phyloP scores from a whole-genome alignment of 2,329 filamentous ascomycete genomes.

The Catunica adiposa region DNA sequence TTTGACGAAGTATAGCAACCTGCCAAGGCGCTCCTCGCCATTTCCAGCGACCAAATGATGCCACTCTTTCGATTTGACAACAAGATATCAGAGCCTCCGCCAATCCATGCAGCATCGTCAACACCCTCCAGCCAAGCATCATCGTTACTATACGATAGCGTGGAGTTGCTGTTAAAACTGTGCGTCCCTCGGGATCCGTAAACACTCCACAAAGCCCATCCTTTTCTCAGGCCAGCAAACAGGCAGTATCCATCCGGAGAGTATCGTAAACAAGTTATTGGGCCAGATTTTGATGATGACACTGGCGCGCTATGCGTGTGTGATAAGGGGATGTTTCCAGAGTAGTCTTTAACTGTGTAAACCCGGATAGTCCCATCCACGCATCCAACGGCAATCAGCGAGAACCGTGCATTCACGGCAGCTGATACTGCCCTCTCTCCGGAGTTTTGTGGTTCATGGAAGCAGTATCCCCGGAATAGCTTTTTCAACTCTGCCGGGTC shows the following conservation, averaged over 20 bases:
- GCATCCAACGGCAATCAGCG: slow-evolving; percentile 76
- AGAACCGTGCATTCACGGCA: slow-evolving; percentile 88
- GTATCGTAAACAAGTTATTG: slow-evolving; percentile 60
- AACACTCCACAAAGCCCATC: slow-evolving; percentile 95
- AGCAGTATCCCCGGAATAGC: slow-evolving; percentile 80
- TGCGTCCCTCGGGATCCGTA: slow-evolving; percentile 80
- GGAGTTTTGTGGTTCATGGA: slow-evolving; percentile 53
- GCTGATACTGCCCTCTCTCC: slow-evolving; percentile 51
- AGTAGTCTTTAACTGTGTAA: slow-evolving; percentile 88
- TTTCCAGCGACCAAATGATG: slow-evolving; percentile 73
- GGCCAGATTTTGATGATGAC: slow-evolving; percentile 50
- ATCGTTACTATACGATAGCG: slow-evolving; percentile 46
- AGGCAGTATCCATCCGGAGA: slow-evolving; percentile 93
- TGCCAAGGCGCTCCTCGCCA: slow-evolving; percentile 83
- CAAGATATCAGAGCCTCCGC: slow-evolving; percentile 72
- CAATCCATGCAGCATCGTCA: slow-evolving; percentile 66
- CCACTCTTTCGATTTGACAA: slow-evolving; percentile 56
- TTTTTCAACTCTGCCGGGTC: slow-evolving; percentile 31
- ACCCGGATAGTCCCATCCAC: slow-evolving; percentile 63
- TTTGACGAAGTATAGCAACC: slow-evolving; percentile 87
- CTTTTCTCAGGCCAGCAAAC: slow-evolving; percentile 80
- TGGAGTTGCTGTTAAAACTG: slow-evolving; percentile 58
- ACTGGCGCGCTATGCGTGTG: slow-evolving; percentile 58
- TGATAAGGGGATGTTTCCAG: slow-evolving; percentile 77
- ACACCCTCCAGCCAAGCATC: slow-evolving; percentile 79